phyloP scores from a whole-genome alignment of 108 stramenopile species.

The Nitzschia palea region DNA sequence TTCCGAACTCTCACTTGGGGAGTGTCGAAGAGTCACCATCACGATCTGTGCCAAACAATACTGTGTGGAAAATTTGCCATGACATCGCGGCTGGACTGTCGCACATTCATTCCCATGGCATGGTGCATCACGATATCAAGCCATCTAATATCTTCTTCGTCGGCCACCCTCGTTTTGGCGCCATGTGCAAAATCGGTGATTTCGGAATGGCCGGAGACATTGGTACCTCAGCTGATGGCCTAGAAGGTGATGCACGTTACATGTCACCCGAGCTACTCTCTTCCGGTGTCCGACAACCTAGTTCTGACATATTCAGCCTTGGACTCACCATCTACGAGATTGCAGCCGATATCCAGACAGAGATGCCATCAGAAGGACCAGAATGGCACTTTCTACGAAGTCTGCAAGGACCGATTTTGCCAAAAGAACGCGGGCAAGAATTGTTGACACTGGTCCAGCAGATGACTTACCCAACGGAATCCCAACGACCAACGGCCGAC shows the following conservation, averaged over 20 bases:
- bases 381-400: slow-evolving; percentile 73
- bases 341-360: slow-evolving; percentile 43
- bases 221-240: slow-evolving; percentile 75
- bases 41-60: slow-evolving; percentile 55
- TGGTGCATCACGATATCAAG: slow-evolving; percentile 88
- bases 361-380: slow-evolving; percentile 68
- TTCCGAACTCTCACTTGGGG: slow-evolving; percentile 18
- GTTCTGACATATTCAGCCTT: slow-evolving; percentile 82
- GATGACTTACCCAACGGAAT: slow-evolving; percentile 51
- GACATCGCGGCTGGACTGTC: slow-evolving; percentile 76
- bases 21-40: slow-evolving; percentile 22
- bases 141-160: slow-evolving; percentile 84
- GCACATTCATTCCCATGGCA: slow-evolving; percentile 72
- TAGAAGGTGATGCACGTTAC: slow-evolving; percentile 82
- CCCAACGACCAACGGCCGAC: slow-evolving; percentile 62
- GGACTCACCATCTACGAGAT: slow-evolving; percentile 81
- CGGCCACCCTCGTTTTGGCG: slow-evolving; percentile 54
- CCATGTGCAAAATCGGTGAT: slow-evolving; percentile 86
- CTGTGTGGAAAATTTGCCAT: slow-evolving; percentile 84
- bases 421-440: slow-evolving; percentile 42
- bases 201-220: slow-evolving; percentile 80
- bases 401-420: slow-evolving; percentile 49
- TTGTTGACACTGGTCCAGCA: slow-evolving; percentile 50
- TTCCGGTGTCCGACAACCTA: slow-evolving; percentile 54
- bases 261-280: slow-evolving; percentile 71